Evolutionary conservation across 108 stramenopile species (phyloP).

Genomic region (Nitzschia palea): DNA sequence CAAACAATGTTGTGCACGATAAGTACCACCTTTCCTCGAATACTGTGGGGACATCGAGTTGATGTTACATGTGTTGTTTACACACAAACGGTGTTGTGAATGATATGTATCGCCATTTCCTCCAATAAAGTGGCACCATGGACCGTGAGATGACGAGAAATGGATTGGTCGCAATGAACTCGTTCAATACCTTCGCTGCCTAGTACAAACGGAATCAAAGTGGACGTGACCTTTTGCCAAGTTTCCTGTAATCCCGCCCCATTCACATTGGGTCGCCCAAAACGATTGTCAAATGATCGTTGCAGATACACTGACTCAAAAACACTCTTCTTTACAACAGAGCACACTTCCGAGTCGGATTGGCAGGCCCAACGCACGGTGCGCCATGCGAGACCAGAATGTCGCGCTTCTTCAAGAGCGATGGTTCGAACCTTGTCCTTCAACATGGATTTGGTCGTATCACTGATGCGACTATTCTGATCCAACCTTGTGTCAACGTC

Average conservation of each 20-base stretch:
- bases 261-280: neutral
- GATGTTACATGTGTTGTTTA: too few relatives aligned
- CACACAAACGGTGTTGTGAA: too few relatives aligned
- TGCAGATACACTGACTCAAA: conserved; percentile 11
- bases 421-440: conserved; percentile 43
- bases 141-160: neutral
- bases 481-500: conserved; percentile 38
- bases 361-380: conserved; percentile 54
- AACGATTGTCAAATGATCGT: neutral
- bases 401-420: conserved; percentile 52
- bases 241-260: too few relatives aligned
- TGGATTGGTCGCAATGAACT: neutral
- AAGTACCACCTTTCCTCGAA: too few relatives aligned
- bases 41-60: too few relatives aligned
- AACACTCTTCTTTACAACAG: conserved; percentile 32
- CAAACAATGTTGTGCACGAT: neutral
- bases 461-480: conserved; percentile 10
- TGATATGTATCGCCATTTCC: neutral
- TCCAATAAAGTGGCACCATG: neutral
- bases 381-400: conserved; percentile 62
- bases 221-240: neutral
- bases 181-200: neutral
- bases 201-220: neutral
- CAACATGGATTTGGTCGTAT: conserved; percentile 26
- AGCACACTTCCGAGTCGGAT: conserved; percentile 38